phyloP scores from a whole-genome alignment of 768 basidiomycete genomes.

The Rubroboletus satanas region DNA sequence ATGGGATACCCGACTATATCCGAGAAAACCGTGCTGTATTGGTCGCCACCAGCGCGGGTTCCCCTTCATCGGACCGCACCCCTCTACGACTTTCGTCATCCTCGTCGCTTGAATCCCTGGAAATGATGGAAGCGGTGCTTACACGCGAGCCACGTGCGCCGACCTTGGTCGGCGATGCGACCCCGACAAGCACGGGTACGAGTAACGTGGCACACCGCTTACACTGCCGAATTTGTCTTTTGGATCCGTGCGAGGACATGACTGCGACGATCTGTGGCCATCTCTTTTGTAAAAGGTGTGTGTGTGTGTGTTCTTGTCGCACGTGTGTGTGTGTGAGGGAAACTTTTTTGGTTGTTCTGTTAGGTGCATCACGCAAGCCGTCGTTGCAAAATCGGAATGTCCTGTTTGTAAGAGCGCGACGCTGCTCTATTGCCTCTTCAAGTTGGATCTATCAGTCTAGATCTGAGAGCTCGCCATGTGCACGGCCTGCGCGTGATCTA shows the following conservation, averaged over 20 bases:
- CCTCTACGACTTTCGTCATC: conserved; percentile 20
- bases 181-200: neutral
- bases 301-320: neutral
- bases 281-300: conserved; percentile 55
- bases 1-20: conserved; percentile 29
- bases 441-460: conserved; percentile 38
- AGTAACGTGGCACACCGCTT: conserved; percentile 20
- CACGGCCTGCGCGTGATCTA: neutral
- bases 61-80: conserved; percentile 18
- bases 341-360: no score
- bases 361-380: conserved; percentile 51
- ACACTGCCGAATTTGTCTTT: conserved; percentile 49
- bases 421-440: conserved; percentile 53
- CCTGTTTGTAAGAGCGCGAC: conserved; percentile 51
- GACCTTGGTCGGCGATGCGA: neutral
- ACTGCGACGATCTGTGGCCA: conserved; percentile 64
- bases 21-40: conserved; percentile 30
- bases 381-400: conserved; percentile 45
- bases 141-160: neutral
- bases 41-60: conserved; percentile 28
- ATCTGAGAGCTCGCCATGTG: neutral
- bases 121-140: neutral
- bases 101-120: conserved; percentile 25
- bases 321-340: neutral
- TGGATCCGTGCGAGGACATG: conserved; percentile 47